Evolutionary conservation across 2,329 filamentous ascomycete species (phyloP), one percentile per base, ranked within the genome.

Genomic region (Fusarium sororula): DNA sequence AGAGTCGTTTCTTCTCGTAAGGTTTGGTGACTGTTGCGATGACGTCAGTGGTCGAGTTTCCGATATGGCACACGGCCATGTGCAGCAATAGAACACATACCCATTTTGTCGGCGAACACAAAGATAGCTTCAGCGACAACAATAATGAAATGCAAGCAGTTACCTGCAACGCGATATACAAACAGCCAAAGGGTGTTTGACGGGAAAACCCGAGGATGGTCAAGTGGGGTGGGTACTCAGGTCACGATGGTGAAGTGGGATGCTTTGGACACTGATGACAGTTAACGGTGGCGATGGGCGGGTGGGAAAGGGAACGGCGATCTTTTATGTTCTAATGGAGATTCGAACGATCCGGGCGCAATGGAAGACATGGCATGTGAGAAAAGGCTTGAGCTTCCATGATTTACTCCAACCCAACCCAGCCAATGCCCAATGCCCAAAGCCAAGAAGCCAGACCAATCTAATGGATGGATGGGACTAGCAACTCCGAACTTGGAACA

Each of bases 1-100:
- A 85, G 75, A 85, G 79, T 66, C 82, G 82, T 79, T 84, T 85
- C 78, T 85, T 85, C 70, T 74, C 69, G 67, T 80, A 78, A 37
- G 80, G 74, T 60, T 71, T 78, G 73, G 77, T 79, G 66, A 77
- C 75, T 79, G 60, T 61, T 60, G 55, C 22, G 42, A 72, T 73
- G 72, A 74, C 61, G 76, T 80, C 73, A 79, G 77, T 66, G 58
- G 55, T 68, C 65, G 45, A 20, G 41, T 59, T 51, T 73, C 53
- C 50, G 56, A 63, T 35, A 39, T n/a, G 30, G 50, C 65, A 70
- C 65, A 66, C 51, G 69, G 57, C 51, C 47, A 57, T 59, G 44
- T 63, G 47, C 61, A 63, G 70, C 44, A 38, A 48, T 35, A 48
- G 35, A 47, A 66, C 28, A 73, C 73, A 63, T 76, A 79, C 78